Evolutionary conservation across 140 eudicot genomes (phyloP).

Genomic region (Anethum foeniculum): DNA sequence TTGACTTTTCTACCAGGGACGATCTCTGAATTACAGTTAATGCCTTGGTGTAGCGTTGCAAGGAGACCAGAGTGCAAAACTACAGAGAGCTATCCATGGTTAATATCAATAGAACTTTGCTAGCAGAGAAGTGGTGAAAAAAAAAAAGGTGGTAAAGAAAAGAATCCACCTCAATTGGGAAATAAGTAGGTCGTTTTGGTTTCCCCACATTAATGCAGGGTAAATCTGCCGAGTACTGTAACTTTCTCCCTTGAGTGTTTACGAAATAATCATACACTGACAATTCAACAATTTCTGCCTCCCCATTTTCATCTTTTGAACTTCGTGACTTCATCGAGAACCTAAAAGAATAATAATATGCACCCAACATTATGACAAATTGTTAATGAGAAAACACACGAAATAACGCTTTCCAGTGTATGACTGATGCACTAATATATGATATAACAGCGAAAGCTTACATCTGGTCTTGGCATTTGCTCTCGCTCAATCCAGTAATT

Average conservation of each 20-base stretch:
- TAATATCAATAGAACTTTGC: not conserved
- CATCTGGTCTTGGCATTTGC: slow-evolving; percentile 49
- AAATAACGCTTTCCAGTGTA: not conserved
- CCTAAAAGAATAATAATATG: slow-evolving; percentile 24
- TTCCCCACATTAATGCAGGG: slow-evolving; percentile 90
- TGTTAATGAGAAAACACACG: not conserved
- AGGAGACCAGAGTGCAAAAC: slow-evolving; percentile 57
- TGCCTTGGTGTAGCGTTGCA: slow-evolving; percentile 74
- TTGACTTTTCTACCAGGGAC: slow-evolving; percentile 61
- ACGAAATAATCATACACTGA: slow-evolving; percentile 77
- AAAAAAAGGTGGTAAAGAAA: not conserved
- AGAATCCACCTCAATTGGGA: slow-evolving; percentile 70
- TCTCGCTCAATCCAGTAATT: slow-evolving; percentile 68
- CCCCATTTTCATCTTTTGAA: slow-evolving; percentile 42
- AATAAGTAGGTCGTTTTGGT: slow-evolving; percentile 68
- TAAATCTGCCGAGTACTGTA: slow-evolving; percentile 67
- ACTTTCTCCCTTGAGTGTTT: slow-evolving; percentile 38
- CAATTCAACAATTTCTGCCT: slow-evolving; percentile 36
- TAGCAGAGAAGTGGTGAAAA: not conserved
- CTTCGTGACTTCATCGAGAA: slow-evolving; percentile 41
- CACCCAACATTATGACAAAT: not conserved
- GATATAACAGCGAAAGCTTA: slow-evolving; percentile 16
- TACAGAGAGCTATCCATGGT: slow-evolving; percentile 11
- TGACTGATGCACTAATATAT: not conserved
- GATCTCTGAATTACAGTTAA: slow-evolving; percentile 51